Evolutionary conservation across 495 filamentous ascomycete species (phyloP), one percentile per base, ranked within the genome.

Genomic region (Xanthoparmelia taractica): DNA sequence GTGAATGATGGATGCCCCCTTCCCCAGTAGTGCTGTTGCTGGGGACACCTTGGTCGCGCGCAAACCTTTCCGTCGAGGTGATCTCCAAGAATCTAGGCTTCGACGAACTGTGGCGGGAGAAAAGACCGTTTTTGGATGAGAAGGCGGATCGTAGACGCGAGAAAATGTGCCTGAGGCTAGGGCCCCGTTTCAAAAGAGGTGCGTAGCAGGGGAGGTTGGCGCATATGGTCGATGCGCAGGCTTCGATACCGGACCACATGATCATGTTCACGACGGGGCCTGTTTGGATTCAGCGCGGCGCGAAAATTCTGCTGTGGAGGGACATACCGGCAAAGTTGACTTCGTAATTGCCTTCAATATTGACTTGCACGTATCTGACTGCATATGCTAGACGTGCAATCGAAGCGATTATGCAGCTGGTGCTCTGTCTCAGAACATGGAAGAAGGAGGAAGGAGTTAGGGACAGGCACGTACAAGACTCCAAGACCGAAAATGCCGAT

Each of bases 171-270:
- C 18, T 45, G 41, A 45, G 18, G 41, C 41, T 45, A 7, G 41
- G 41, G 18, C 41, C 41, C 4, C 34, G 31, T 38, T 58, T 58
- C 57, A 37, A 40, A 11, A 60, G 38, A n/a, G 57, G 45, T 20
- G 45, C 47, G 18, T 61, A 61, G 27, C 57, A 57, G 4, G 65
- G 65, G n/a, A 67, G 65, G 23, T 60, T 64, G 41, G 61, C 65
- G 57, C 65, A 67, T 36, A 67, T 64, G 25, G 54, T 60, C 8
- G 65, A 67, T 33, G 56, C 41, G 48, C 65, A 64, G 47, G 65
- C 61, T 57, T 67, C 65, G 61, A 67, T 60, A 25, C 65, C 65
- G 8, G 65, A 67, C 65, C 65, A 67, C 47, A 67, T 64, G 4
- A 67, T 60, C 33, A 67, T 64, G 31, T 61, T 58, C 8, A 61